phyloP scores from a whole-genome alignment of 1,139 yeast species.

The Hansenula lynferdii region DNA sequence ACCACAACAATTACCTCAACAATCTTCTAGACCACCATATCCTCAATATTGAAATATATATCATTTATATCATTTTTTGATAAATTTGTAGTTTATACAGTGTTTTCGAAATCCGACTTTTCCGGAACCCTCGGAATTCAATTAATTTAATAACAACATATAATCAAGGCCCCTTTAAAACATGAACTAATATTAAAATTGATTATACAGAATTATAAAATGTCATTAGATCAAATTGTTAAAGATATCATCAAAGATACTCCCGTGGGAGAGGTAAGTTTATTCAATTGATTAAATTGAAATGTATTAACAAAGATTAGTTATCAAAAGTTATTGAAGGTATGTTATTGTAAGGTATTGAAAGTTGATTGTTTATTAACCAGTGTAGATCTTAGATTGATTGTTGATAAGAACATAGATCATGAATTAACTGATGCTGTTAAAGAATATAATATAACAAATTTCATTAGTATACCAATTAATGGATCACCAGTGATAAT shows the following conservation, averaged over 20 bases:
- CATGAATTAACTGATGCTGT: conserved; percentile 30
- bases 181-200: no score
- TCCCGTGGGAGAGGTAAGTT: conserved; percentile 47
- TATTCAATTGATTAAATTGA: conserved; percentile 9
- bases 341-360: conserved; percentile 5
- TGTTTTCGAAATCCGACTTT: neutral
- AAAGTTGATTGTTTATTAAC: conserved; percentile 6
- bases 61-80: neutral
- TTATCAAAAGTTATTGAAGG: conserved; percentile 22
- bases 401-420: conserved; percentile 29
- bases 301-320: conserved; percentile 21
- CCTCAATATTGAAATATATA: conserved; percentile 7
- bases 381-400: conserved; percentile 25
- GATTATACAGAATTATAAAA: conserved; percentile 2
- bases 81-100: neutral
- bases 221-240: conserved; percentile 15
- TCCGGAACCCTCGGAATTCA: neutral
- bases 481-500: conserved; percentile 32
- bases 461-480: conserved; percentile 35
- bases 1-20: conserved; percentile 2
- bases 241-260: conserved; percentile 40
- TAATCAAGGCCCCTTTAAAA: neutral
- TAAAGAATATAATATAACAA: conserved; percentile 38
- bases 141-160: no score
- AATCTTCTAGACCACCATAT: conserved; percentile 7